phyloP scores from a whole-genome alignment of 305 asterid genomes.

The Salvia sclarea region DNA sequence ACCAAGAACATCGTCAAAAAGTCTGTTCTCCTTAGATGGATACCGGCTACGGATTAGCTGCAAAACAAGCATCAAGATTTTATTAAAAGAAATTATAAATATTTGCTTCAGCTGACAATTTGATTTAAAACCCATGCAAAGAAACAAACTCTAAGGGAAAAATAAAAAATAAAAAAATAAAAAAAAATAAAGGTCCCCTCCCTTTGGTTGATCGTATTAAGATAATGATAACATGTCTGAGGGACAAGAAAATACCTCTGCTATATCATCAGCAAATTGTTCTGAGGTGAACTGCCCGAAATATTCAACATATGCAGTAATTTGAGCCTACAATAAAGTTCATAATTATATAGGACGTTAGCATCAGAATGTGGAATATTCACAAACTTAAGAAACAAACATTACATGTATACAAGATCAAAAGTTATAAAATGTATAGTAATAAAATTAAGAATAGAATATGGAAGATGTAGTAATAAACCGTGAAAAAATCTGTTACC shows the following conservation, averaged over 20 bases:
- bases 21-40: slow-evolving; percentile 85
- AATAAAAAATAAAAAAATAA: too few relatives aligned
- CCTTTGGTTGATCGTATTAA: slow-evolving; percentile 15
- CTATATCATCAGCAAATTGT: slow-evolving; percentile 94
- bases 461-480: slow-evolving; percentile 6
- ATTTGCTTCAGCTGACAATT: slow-evolving; percentile 5
- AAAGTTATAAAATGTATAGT: background rate
- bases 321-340: slow-evolving; percentile 70
- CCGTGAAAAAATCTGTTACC: background rate
- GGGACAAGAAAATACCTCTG: slow-evolving; percentile 64
- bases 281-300: slow-evolving; percentile 95
- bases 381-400: background rate
- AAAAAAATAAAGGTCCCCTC: slow-evolving; percentile 6
- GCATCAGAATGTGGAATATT: background rate
- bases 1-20: slow-evolving; percentile 97
- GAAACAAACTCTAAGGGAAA: slow-evolving; percentile 16
- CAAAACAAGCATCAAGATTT: slow-evolving; percentile 27
- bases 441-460: background rate
- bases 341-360: background rate
- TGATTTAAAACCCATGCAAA: slow-evolving; percentile 23
- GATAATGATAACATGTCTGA: slow-evolving; percentile 7
- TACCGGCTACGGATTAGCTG: slow-evolving; percentile 87
- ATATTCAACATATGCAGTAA: slow-evolving; percentile 87
- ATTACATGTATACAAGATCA: slow-evolving; percentile 4
- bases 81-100: background rate